Evolutionary conservation across 148 eudicot species (phyloP).

Genomic region (Arctostaphylos glauca): DNA sequence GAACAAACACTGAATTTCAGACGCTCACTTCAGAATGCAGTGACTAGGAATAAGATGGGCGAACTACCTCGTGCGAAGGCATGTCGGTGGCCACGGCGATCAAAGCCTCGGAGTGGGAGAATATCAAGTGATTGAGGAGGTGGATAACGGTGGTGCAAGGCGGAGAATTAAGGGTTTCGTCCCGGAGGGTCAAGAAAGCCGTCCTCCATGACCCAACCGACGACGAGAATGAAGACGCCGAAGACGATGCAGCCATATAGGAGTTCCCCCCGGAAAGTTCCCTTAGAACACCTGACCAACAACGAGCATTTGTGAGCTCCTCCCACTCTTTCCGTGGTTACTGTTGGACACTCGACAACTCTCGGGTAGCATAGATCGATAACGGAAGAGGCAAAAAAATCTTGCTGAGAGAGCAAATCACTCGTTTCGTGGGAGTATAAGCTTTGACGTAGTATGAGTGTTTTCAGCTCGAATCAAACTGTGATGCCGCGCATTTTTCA

Average conservation of each 20-base stretch:
- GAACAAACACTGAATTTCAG: neutral
- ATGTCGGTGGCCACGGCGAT: slow-evolving; percentile 50
- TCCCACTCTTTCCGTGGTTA: neutral
- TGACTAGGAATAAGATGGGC: too few species aligned
- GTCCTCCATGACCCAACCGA: slow-evolving; percentile 75
- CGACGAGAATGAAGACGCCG: slow-evolving; percentile 5
- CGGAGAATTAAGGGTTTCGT: slow-evolving; percentile 49
- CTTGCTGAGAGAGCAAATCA: neutral
- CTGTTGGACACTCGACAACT: neutral
- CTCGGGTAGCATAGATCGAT: neutral
- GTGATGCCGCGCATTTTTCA: neutral
- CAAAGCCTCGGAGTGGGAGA: slow-evolving; percentile 53
- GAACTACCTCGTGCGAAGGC: slow-evolving; percentile 61
- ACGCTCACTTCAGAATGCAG: neutral
- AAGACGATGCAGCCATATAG: slow-evolving; percentile 18
- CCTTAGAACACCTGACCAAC: neutral
- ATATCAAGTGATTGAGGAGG: slow-evolving; percentile 50
- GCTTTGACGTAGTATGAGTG: neutral
- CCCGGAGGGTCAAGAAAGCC: slow-evolving; percentile 77
- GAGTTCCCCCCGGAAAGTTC: neutral
- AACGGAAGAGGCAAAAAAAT: neutral
- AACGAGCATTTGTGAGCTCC: neutral
- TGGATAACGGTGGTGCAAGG: slow-evolving; percentile 32
- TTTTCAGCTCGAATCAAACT: neutral
- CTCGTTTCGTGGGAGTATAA: neutral